Conservation (phyloP, 2,329 filamentous ascomycete genomes). For the Lecanoromycetidae sp. region DNA sequence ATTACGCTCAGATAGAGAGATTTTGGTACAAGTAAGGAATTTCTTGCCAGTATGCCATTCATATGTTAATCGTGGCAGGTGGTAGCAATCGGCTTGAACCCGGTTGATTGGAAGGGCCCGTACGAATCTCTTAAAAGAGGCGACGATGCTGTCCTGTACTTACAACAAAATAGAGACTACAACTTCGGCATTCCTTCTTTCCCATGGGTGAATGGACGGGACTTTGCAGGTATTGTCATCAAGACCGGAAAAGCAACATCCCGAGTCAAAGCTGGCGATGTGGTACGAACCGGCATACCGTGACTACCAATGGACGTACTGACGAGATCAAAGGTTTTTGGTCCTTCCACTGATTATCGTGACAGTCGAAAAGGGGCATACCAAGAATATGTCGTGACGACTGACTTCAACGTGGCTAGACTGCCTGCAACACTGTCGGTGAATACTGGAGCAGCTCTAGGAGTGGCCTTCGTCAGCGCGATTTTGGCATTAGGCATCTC, state of each 20-base stretch:
- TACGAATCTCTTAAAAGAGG: constrained; percentile 29
- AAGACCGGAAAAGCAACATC: constrained; percentile 31
- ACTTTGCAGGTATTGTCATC: constrained; percentile 55
- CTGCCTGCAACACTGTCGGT: constrained; percentile 44
- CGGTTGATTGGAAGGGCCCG: constrained; percentile 66
- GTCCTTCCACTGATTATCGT: constrained; percentile 63
- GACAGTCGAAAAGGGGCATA: constrained; percentile 60
- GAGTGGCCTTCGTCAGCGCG: constrained; percentile 61
- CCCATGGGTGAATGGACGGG: constrained; percentile 57
- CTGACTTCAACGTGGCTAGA: constrained; percentile 51
- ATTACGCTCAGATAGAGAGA: constrained; percentile 37
- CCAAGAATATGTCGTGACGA: constrained; percentile 56
- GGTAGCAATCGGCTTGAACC: constrained; percentile 57
- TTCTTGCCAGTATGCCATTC: background rate
- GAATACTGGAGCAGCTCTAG: constrained; percentile 49
- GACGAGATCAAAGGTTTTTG: constrained; percentile 38
- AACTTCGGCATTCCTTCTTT: constrained; percentile 57
- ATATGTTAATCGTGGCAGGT: constrained; percentile 24
- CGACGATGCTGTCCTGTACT: background rate
- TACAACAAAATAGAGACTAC: constrained; percentile 42
- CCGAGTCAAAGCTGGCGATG: constrained; percentile 45
- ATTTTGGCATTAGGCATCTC: constrained; percentile 55
- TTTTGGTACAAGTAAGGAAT: constrained; percentile 44
- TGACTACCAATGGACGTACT: background rate
- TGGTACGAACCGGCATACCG: constrained; percentile 27